Base-by-base conservation (phyloP, 2,329 filamentous ascomycete species). In the Ophiostoma himal-ulmi region DNA sequence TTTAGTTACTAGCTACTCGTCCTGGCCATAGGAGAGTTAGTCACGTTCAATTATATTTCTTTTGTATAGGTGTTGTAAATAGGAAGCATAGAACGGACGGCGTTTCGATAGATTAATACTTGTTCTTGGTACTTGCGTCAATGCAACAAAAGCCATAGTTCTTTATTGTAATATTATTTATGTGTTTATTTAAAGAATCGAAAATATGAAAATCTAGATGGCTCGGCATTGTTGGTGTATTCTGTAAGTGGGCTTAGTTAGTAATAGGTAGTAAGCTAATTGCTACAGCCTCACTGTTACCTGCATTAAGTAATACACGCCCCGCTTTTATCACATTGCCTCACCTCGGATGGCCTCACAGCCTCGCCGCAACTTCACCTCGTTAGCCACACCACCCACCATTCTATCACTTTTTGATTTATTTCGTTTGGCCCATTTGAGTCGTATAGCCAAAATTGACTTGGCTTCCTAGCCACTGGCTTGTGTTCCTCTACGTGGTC, bases 41-140 rank as follows among this genome's bases (percentile, higher is more conserved):
- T 17, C 30, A 36, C 60, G 26, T 57, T 62, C 17, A 64, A 41
- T 65, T 22, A 65, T 39, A 64, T 65, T 65, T 65, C 14, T 65
- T 39, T 65, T 65, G 62, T 65, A 65, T 65, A 65, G 7, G 14
- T 37, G 34, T 65, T 41, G 36, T 65, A 65, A 65, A 41, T n/a
- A 39, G 20, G n/a, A 10, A 39, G 36, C 62, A 65, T 65, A 65
- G 36, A 64, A 65, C 62, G 62, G 36, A 39, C 62, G 62, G 62
- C 62, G 62, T 65, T 65, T 65, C 62, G 62, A 65, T 65, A 65
- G 62, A 65, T 41, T 39, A n/a, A 39, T 37, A 39, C 20, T 39
- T 65, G 26, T 54, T 22, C 52, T 36, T 26, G 13, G 6, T 65
- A 65, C n/a, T 14, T 39, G 10, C 36, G 13, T 34, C 57, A 62